A percentile compares a stretch with the other conserved stretches of the same genome.
Conservation (phyloP, 495 filamentous ascomycete species). For the Hyaloscypha bicolor region DNA sequence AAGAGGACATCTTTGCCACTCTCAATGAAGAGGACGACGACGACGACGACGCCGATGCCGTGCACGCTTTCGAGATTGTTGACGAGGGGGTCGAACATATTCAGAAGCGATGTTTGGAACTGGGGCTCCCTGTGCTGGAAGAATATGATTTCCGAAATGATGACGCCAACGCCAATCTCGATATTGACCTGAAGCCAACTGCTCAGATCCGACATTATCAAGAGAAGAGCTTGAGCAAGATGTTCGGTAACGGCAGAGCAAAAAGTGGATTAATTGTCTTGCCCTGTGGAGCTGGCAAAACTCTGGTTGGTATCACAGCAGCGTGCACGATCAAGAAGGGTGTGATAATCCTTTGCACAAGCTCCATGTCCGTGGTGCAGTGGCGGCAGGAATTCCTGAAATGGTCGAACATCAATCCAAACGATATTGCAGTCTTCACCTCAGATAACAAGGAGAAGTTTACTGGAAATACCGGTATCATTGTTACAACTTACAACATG, state of each 20-base stretch:
- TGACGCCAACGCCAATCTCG: constrained; percentile 80
- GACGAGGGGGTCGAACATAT: constrained; percentile 78
- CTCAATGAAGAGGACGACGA: constrained; percentile 81
- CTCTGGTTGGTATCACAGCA: constrained; percentile 93
- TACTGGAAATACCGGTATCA: constrained; percentile 85
- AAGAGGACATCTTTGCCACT: constrained; percentile 59
- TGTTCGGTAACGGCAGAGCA: constrained; percentile 97
- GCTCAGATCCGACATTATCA: constrained; percentile 91
- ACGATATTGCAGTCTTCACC: constrained; percentile 93
- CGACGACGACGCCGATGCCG: constrained; percentile 83
- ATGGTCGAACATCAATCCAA: constrained; percentile 95
- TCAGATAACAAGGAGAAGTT: constrained; percentile 93
- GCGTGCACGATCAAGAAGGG: constrained; percentile 98
- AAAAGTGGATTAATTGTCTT: constrained; percentile 98
- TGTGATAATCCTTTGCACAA: constrained; percentile 92
- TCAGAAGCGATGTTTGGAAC: constrained; percentile 84
- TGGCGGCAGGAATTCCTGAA: constrained; percentile 96
- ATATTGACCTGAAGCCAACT: constrained; percentile 86
- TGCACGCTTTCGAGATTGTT: constrained; percentile 93
- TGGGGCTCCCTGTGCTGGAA: constrained; percentile 86
- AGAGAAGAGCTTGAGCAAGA: constrained; percentile 95
- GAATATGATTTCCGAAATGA: constrained; percentile 99
- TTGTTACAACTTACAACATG: constrained; percentile 98
- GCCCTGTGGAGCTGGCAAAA: constrained; percentile 97
- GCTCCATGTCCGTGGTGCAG: constrained; percentile 96